phyloP scores from a whole-genome alignment of 495 filamentous ascomycete genomes.

The Annulohypoxylon bovei region DNA sequence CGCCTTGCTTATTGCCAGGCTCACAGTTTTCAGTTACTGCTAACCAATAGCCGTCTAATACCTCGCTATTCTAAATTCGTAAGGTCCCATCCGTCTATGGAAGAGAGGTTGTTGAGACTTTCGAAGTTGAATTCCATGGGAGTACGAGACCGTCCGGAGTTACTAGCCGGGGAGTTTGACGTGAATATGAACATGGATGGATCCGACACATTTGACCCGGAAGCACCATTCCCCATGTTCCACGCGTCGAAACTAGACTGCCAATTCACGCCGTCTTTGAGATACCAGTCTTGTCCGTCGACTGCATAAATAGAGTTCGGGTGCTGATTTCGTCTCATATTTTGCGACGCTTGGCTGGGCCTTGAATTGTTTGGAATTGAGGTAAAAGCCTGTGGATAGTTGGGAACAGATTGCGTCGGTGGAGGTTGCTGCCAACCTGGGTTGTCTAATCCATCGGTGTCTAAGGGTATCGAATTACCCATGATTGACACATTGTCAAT shows the following conservation, averaged over 20 bases:
- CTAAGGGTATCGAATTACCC: slow-evolving; percentile 30
- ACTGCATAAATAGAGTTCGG: slow-evolving; percentile 48
- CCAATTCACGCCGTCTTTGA: slow-evolving; percentile 61
- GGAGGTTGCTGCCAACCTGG: slow-evolving; percentile 28
- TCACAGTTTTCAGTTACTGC: not conserved
- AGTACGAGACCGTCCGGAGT: slow-evolving; percentile 23
- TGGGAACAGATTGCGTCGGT: slow-evolving; percentile 17
- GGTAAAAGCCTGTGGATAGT: slow-evolving; percentile 19
- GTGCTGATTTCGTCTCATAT: slow-evolving; percentile 33
- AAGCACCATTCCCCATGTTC: slow-evolving; percentile 39
- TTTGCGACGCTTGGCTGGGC: slow-evolving; percentile 24
- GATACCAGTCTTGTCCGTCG: slow-evolving; percentile 62
- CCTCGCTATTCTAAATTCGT: slow-evolving; percentile 36
- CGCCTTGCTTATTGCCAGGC: not conserved
- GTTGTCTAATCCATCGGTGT: slow-evolving; percentile 13
- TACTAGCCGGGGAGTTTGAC: slow-evolving; percentile 32
- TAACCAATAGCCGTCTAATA: not conserved
- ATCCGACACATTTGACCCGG: slow-evolving; percentile 28
- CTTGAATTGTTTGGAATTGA: slow-evolving; percentile 20
- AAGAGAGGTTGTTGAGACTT: slow-evolving; percentile 37
- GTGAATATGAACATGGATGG: slow-evolving; percentile 44
- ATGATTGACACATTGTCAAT: slow-evolving; percentile 31
- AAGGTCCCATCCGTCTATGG: slow-evolving; percentile 44
- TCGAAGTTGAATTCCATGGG: slow-evolving; percentile 44
- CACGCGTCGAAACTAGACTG: slow-evolving; percentile 59